Evolutionary conservation across 345 rosid genomes (phyloP).

Genomic region (Ricinus communis): DNA sequence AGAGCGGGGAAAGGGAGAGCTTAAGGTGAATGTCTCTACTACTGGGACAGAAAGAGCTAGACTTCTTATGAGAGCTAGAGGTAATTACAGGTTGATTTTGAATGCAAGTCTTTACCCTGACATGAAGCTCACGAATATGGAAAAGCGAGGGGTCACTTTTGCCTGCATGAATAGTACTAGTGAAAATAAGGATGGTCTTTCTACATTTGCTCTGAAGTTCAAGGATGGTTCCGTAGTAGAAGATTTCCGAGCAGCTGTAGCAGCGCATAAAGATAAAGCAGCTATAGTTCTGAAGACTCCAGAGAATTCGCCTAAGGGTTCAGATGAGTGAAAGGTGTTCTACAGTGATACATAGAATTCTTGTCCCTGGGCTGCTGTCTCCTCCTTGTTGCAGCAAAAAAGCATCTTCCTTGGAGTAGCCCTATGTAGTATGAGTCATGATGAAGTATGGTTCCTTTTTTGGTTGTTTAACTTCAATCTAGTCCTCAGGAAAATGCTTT

Average conservation of each 20-base stretch:
- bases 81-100: slow-evolving; percentile 82
- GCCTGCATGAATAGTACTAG: slow-evolving; percentile 72
- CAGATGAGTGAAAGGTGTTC: slow-evolving; percentile 19
- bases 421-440: slow-evolving; percentile 35
- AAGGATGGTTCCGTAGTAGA: slow-evolving; percentile 65
- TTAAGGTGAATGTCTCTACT: slow-evolving; percentile 76
- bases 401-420: slow-evolving; percentile 12
- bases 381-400: slow-evolving; percentile 8
- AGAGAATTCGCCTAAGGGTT: slow-evolving; percentile 69
- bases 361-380: slow-evolving; percentile 1
- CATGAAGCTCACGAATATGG: slow-evolving; percentile 93
- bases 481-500: slow-evolving; percentile 26
- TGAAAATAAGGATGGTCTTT: slow-evolving; percentile 60
- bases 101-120: slow-evolving; percentile 88
- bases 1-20: slow-evolving; percentile 97
- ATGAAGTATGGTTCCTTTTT: slow-evolving; percentile 21
- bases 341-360: neutral
- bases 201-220: slow-evolving; percentile 83
- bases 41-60: slow-evolving; percentile 59
- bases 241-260: slow-evolving; percentile 58
- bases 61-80: slow-evolving; percentile 84
- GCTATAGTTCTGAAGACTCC: slow-evolving; percentile 58
- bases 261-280: slow-evolving; percentile 52
- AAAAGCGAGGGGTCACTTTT: slow-evolving; percentile 89
- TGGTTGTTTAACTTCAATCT: slow-evolving; percentile 22